Conservation (phyloP, 1,284 basidiomycete genomes). For the Ganoderma meredithae region DNA sequence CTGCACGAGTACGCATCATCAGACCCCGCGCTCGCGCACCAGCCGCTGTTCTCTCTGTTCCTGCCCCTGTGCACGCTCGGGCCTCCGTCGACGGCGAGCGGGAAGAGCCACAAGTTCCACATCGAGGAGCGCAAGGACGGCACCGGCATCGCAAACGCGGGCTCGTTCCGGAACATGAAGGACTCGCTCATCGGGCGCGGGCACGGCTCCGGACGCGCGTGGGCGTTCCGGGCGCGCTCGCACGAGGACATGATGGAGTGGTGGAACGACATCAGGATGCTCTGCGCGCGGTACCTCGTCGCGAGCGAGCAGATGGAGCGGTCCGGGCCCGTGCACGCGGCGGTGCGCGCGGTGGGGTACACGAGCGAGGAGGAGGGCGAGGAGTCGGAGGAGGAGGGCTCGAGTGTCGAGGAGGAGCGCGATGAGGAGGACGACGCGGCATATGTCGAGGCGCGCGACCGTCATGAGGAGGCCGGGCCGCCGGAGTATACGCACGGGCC, state of each 20-base stretch:
- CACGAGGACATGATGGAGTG: conserved; percentile 99
- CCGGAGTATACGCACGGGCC: conserved; percentile 61
- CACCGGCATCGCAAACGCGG: conserved; percentile 65
- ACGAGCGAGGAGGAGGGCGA: conserved; percentile 79
- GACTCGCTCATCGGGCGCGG: conserved; percentile 42
- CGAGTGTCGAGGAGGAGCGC: conserved; percentile 80
- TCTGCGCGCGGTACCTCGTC: conserved; percentile 95
- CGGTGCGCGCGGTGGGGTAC: conserved; percentile 90
- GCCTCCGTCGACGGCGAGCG: conserved; percentile 80
- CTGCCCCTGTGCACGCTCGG: conserved; percentile 96
- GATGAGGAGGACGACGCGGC: conserved; percentile 68
- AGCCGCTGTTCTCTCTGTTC: conserved; percentile 91
- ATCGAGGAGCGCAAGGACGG: conserved; percentile 94
- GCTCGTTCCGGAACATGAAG: conserved; percentile 54
- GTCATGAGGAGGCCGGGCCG: conserved; percentile 47
- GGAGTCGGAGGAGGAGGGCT: conserved; percentile 72
- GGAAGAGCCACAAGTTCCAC: conserved; percentile 95
- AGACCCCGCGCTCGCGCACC: conserved; percentile 73
- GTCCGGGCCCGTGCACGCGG: conserved; percentile 91
- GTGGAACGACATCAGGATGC: conserved; percentile 99
- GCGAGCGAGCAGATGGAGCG: conserved; percentile 95
- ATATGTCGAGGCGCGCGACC: conserved; percentile 51
- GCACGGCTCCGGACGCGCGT: conserved; percentile 68
- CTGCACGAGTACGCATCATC: conserved; percentile 90
- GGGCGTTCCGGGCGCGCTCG: conserved; percentile 90